phyloP scores from a whole-genome alignment of 2,329 filamentous ascomycete species.

The Bretziella fagacearum region DNA sequence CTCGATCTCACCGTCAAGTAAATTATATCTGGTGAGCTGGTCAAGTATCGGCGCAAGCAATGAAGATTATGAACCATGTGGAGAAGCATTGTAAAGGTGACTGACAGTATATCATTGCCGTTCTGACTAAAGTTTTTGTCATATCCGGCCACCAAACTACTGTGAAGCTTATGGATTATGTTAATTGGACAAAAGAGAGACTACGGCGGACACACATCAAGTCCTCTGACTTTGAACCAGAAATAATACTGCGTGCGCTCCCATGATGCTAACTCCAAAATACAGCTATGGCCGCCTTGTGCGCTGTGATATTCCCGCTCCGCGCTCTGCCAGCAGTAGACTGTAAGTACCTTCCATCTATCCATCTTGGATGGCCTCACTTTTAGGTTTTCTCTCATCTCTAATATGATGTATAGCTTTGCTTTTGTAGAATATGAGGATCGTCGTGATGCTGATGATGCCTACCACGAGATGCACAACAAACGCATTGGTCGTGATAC shows the following conservation, averaged over 20 bases:
- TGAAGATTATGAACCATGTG: slow-evolving; percentile 5
- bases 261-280: slow-evolving; percentile 10
- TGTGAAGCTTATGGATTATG: no score
- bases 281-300: slow-evolving; percentile 88
- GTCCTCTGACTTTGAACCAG: not conserved
- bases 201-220: not conserved
- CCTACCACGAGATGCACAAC: slow-evolving; percentile 99
- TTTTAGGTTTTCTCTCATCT: not conserved
- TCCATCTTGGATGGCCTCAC: not conserved
- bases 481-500: slow-evolving; percentile 83
- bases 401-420: slow-evolving; percentile 41
- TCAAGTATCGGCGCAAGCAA: slow-evolving; percentile 14
- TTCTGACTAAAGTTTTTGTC: no score
- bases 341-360: slow-evolving; percentile 51
- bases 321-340: slow-evolving; percentile 79
- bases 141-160: no score
- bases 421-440: slow-evolving; percentile 99
- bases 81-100: no score
- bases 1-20: not conserved
- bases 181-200: no score
- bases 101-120: no score
- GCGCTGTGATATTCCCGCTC: slow-evolving; percentile 94
- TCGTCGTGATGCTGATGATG: slow-evolving; percentile 93
- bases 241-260: slow-evolving; percentile 6
- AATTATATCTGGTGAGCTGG: slow-evolving; percentile 7